Evolutionary conservation across 345 rosid genomes (phyloP).

Genomic region (Corymbia maculata): DNA sequence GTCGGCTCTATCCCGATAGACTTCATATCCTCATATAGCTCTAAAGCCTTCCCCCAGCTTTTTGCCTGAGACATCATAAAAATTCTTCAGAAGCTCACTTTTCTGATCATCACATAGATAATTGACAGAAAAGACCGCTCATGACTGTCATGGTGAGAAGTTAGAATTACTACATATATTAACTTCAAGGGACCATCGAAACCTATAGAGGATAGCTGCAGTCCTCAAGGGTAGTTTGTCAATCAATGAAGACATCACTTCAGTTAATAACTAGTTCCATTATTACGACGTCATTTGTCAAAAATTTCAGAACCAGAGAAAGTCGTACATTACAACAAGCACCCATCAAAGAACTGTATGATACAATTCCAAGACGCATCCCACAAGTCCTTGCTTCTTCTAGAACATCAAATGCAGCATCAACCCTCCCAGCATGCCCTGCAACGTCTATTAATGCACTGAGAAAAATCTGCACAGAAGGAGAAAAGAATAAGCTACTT

Average conservation of each 20-base stretch:
- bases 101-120: background rate
- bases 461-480: constrained; percentile 54
- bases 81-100: background rate
- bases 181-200: background rate
- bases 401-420: constrained; percentile 64
- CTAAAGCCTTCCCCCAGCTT: constrained; percentile 83
- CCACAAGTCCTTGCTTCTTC: constrained; percentile 59
- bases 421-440: constrained; percentile 76
- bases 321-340: constrained; percentile 89
- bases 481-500: constrained; percentile 1
- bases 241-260: background rate
- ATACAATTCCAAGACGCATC: constrained; percentile 50
- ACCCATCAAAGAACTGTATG: constrained; percentile 98
- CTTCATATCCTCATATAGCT: constrained; percentile 67
- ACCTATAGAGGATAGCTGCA: background rate
- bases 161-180: background rate
- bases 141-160: background rate
- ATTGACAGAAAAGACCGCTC: background rate
- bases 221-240: background rate
- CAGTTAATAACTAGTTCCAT: background rate
- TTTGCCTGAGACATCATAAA: constrained; percentile 40
- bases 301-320: background rate
- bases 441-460: constrained; percentile 87
- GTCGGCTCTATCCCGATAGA: constrained; percentile 55
- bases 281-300: background rate